Base-by-base conservation (phyloP, 352 stramenopile species). In the Phytophthora crassamura region DNA sequence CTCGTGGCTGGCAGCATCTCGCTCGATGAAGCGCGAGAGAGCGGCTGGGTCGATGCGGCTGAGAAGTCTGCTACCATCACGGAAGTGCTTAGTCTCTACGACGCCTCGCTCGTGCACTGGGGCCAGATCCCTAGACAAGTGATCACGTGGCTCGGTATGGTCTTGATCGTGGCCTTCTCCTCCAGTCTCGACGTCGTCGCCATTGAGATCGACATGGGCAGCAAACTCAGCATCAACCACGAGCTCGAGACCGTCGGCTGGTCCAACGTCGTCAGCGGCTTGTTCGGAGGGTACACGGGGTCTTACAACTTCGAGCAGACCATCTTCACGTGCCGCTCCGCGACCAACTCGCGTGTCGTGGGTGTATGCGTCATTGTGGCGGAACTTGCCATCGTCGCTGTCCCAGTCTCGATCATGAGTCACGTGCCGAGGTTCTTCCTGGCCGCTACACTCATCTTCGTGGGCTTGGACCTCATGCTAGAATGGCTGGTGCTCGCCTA, bases 261-360 rank as follows among this genome's bases (percentile, higher is more conserved):
- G 65, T 98, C 88, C 36, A 99, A 99, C 80, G 76, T 99, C 15
- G 72, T 99, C 9, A 98, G 86, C 40, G 97, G 97, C 0, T 20
- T 99, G 15, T 89, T 94, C 3, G 96, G 97, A 39, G 97, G 97
- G 35, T 99, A 98, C 81, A 99, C 96, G 5, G 97, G 97, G 4
- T 98, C 84, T 15, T 99, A 99, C 75, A 99, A 99, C 61, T 99
- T 99, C 71, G 96, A 84, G 30, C 97, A 99, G 82, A 99, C 95
- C 25, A 98, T 99, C 59, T 99, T 99, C 77, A 98, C 96, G 16
- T 98, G 92, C 72, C 83, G 93, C 12, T 97, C 92, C 60, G 84
- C 89, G 46, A 89, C 89, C 59, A 91, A 97, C 66, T 94, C 84
- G 33, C 77, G 93, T 15, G 84, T 95, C 56, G 94, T 98, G 47